These are phyloP conservation scores for Kodamaea suecica DNA, from an alignment of 1,139 yeast genomes.

Conservation along the genomic window DNA sequence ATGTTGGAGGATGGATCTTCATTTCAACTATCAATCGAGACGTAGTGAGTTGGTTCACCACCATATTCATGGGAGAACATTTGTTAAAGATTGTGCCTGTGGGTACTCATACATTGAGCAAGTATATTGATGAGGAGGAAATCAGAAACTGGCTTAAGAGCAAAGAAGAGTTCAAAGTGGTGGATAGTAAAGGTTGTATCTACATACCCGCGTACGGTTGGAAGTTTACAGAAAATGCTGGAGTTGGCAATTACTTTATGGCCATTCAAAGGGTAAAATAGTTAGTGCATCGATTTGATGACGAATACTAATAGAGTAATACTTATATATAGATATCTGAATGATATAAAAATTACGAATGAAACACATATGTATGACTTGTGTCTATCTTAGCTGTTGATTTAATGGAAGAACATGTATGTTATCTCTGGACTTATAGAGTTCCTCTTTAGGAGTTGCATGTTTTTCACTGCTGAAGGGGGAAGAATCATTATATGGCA, in stretches of 20 bases:
- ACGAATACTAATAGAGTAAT: too few species aligned
- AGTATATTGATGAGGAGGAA: slow-evolving; percentile 79
- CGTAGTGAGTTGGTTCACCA: slow-evolving; percentile 85
- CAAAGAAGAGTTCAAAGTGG: slow-evolving; percentile 51
- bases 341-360: too few species aligned
- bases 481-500: too few species aligned
- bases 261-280: slow-evolving; percentile 53
- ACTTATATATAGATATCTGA: too few species aligned
- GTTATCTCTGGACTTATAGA: too few species aligned
- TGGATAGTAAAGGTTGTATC: slow-evolving; percentile 71
- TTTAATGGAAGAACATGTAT: too few species aligned
- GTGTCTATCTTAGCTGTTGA: too few species aligned
- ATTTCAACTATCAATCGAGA: slow-evolving; percentile 92
- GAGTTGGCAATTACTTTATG: slow-evolving; percentile 83
- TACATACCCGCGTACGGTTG: slow-evolving; percentile 86
- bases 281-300: too few species aligned
- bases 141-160: slow-evolving; percentile 59
- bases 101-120: slow-evolving; percentile 86
- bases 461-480: too few species aligned
- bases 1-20: slow-evolving; percentile 82
- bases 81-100: slow-evolving; percentile 76
- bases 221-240: slow-evolving; percentile 59
- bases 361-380: too few species aligned
- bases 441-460: too few species aligned
- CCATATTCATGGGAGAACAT: slow-evolving; percentile 87